phyloP scores from a whole-genome alignment of 2,329 filamentous ascomycete genomes.

The Talaromyces sp. region DNA sequence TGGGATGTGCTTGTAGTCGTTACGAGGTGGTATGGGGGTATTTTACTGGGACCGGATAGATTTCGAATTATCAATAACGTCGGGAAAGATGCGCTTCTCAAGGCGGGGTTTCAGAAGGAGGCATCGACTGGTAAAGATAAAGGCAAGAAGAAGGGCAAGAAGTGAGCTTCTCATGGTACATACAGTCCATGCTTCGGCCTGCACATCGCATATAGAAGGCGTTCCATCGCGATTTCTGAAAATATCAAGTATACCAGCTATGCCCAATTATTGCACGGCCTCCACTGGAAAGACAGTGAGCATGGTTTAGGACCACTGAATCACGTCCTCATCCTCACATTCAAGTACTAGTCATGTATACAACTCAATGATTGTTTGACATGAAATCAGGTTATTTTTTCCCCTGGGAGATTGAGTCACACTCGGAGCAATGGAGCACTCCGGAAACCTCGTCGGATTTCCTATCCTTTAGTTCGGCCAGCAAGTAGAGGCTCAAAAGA shows the following conservation, averaged over 20 bases:
- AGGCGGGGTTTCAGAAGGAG: slow-evolving; percentile 65
- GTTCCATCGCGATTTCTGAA: background rate
- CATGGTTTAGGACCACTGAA: too few relatives aligned
- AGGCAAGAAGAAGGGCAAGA: slow-evolving; percentile 52
- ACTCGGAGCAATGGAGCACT: background rate
- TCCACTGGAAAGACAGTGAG: background rate
- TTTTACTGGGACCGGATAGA: slow-evolving; percentile 80
- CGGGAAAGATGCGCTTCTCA: slow-evolving; percentile 77
- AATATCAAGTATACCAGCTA: background rate
- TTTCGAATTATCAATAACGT: slow-evolving; percentile 87
- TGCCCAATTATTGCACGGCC: background rate
- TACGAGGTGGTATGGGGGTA: slow-evolving; percentile 89
- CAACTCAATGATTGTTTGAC: background rate
- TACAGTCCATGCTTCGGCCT: background rate
- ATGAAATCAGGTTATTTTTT: too few relatives aligned
- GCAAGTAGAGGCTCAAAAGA: background rate
- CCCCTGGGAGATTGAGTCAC: background rate
- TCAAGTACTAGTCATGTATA: too few relatives aligned
- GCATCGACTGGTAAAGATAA: slow-evolving; percentile 45
- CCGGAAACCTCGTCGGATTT: background rate
- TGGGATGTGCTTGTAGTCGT: slow-evolving; percentile 94
- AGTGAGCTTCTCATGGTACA: slow-evolving; percentile 25
- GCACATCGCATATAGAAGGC: background rate
- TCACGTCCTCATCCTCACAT: too few relatives aligned
- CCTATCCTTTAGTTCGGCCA: background rate